Base-by-base conservation (phyloP, 768 basidiomycete genomes). In the Solioccasus polychromus region DNA sequence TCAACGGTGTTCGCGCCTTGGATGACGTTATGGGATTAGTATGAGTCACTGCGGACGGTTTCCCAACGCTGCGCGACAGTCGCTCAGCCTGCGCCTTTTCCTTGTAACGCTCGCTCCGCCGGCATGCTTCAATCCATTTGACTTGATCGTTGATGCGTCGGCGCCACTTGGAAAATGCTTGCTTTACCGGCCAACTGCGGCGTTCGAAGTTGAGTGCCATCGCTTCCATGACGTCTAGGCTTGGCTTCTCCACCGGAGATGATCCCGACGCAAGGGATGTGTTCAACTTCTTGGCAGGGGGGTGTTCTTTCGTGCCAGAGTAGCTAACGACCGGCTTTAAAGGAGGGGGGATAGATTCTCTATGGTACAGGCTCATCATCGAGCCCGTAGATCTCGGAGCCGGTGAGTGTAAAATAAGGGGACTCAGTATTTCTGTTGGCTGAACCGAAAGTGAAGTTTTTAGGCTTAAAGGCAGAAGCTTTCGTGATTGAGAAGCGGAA, bases 91-190 rank as follows among this genome's bases (percentile, higher is more conserved):
- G 60, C 8, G 80, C 57, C 54, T 77, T 83, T 47, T 75, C 67
- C 35, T 76, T 76, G 60, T 88, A 88, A 4, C 69, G 71, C 22
- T 84, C 76, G 45, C 83, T 80, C 35, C 78, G 77, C 45, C 64
- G 66, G 47, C 77, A 77, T 1, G 86, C 86, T 39, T 85, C 81
- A 5, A 73, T 56, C 75, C 80, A 87, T n/a, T 71, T 76, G 29
- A 65, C 71, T 42, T 71, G 69, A 26, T 77, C 75, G 1, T 63
- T 63, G 8, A 72, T 51, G 36, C 69, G 69, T 50, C 73, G 62
- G 52, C 71, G 58, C 83, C 83, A 85, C 29, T 48, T 59, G 35
- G 55, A 54, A 47, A 80, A 78, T 28, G 55, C 66, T 28, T 62
- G 54, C 50, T 69, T 74, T 28, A 82, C 70, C 23, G 72, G 43